Evolutionary conservation across 345 rosid species (phyloP), one percentile per base, ranked within the genome.

Genomic region (Camelina sativa): DNA sequence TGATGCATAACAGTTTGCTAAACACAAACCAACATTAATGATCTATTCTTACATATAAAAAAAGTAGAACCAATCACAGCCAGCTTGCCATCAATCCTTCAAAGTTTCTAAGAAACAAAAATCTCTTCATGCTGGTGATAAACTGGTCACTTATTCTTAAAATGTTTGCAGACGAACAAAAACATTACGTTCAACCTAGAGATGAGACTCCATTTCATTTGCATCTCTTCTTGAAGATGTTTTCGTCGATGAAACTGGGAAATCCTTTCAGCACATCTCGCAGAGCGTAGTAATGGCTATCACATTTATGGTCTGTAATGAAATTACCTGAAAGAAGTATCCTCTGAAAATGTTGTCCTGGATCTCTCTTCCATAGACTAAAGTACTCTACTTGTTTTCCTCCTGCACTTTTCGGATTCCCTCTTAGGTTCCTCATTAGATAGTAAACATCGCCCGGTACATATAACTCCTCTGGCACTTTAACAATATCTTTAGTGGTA

Each of bases 251-350:
- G 51, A 84, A 76, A 56, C 65, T 67, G 1, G 96, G 88, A 76
- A 92, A 80, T 48, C 90, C 89, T 86, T 95, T 95, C 20, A 89
- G 87, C 16, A 90, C 96, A 72, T 95, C 99, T 77, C 99, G 73
- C 10, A 95, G 74, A 1, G 97, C 98, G 4, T 81, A 86, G 82
- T 86, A 87, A 79, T 95, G 99, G 83, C 88, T 88, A 73, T 89
- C 98, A 35, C 98, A 95, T 80, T 85, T 89, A 74, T 95, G 99
- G 70, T 92, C 97, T 7, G 91, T 86, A 65, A 92, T 85, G 74
- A 95, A 72, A 82, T 90, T 92, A 82, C 87, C 82, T 4, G 98
- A 84, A 37, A 95, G 89, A 69, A 92, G 79, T 78, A 95, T 95
- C 79, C 85, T 86, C 83, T 88, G 96, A 76, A 89, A 89, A 80